A percentile compares a stretch with the other conserved stretches of the same genome.
Conservation (phyloP, 768 basidiomycete genomes). For the Kwoniella botswanensis region DNA sequence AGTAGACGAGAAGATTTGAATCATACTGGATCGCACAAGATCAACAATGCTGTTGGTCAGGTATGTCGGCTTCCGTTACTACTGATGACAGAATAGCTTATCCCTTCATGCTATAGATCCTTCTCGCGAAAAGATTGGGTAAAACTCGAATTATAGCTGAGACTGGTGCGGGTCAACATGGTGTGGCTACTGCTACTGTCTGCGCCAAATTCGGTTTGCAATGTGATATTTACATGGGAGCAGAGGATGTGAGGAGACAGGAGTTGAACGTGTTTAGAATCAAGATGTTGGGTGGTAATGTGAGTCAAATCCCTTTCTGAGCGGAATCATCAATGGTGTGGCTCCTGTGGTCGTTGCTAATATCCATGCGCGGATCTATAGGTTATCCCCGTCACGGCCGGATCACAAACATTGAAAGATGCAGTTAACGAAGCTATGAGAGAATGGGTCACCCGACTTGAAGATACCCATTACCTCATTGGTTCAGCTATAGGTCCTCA, state of each 20-base stretch:
- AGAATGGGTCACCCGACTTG: slow-evolving; percentile 96
- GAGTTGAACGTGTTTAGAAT: slow-evolving; percentile 98
- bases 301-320: slow-evolving; percentile 47
- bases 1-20: slow-evolving; percentile 64
- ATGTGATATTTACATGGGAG: slow-evolving; percentile 97
- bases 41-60: slow-evolving; percentile 98
- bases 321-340: no score
- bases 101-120: slow-evolving; percentile 65
- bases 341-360: no score
- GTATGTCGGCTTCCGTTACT: slow-evolving; percentile 59
- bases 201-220: slow-evolving; percentile 95
- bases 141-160: slow-evolving; percentile 98
- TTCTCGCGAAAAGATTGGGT: slow-evolving; percentile 89
- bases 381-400: slow-evolving; percentile 93
- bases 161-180: slow-evolving; percentile 98
- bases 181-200: slow-evolving; percentile 97
- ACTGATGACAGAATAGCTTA: background rate
- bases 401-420: slow-evolving; percentile 93
- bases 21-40: slow-evolving; percentile 98
- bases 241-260: slow-evolving; percentile 94
- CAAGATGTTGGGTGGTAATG: slow-evolving; percentile 91
- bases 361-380: slow-evolving; percentile 48
- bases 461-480: slow-evolving; percentile 93
- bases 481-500: slow-evolving; percentile 97
- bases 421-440: slow-evolving; percentile 98